Base-by-base conservation (phyloP, 352 stramenopile species). In the Globisporangium heterothallicum region DNA sequence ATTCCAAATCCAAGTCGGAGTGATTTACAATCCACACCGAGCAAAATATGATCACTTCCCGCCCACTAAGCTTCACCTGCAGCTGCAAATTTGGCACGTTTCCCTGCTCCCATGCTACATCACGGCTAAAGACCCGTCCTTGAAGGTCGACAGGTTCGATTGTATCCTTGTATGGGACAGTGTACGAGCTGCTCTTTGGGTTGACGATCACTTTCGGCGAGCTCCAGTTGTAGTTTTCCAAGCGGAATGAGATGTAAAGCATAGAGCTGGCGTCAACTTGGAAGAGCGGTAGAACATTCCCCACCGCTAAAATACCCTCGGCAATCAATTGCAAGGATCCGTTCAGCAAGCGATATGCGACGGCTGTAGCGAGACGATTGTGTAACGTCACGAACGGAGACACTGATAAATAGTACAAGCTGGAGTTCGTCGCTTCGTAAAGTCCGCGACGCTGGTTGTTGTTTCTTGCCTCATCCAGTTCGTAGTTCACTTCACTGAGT, bases 151-250 rank as follows among this genome's bases (percentile, higher is more conserved):
- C 66, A 4, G 78, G 66, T 29, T 92, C 78, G 44, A 86, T 80
- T 6, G 57, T 42, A 27, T 95, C 83, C 57, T 93, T 93, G 68
- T 88, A 93, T 3, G 84, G 84, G 19, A 92, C 61, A 0, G 68
- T 72, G 42, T 89, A 90, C 3, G 68, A 66, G 12, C 65, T 79
- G 34, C 61, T 65, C 40, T 92, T 92, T 2, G 82, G 74, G 38
- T 91, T 87, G 36, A 95, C 74, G 32, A 92, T 79, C 54, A 84
- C 44, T 45, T 87, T 89, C 6, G 82, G 82, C 16, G 68, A 58
- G 56, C 82, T 93, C 84, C 84, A 95, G 43, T 79, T 91, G 64
- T 95, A 95, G 46, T 95, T 95, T 49, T 93, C 84, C 35, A 95
- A 48, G 26, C 84, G 78, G 34, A 92, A 93, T 7, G 84, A 93